Percentiles rank a stretch among this genome's conserved stretches.
phyloP scores from a whole-genome alignment of 306 rosid genomes.

The Prunus dulcis region DNA sequence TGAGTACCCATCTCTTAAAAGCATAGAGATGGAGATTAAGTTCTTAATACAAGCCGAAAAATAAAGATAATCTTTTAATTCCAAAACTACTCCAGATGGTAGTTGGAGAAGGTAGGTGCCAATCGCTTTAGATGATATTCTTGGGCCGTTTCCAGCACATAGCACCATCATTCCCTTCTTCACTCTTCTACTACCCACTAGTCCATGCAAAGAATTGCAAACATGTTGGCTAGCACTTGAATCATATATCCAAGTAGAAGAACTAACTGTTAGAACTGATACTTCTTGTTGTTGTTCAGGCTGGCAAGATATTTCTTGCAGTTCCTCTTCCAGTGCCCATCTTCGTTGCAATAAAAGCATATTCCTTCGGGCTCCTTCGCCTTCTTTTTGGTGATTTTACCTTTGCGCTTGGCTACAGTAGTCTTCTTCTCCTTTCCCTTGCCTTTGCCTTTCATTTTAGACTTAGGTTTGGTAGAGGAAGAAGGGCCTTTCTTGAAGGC shows the following conservation, averaged over 20 bases:
- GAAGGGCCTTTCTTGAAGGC: background rate
- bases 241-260: background rate
- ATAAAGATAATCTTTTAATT: background rate
- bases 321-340: background rate
- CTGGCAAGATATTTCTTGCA: background rate
- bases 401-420: background rate
- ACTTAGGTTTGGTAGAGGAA: background rate
- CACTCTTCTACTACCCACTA: background rate
- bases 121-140: background rate
- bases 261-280: background rate
- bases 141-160: background rate
- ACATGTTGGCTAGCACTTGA: background rate
- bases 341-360: background rate
- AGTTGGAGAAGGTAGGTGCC: background rate
- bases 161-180: background rate
- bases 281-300: too few relatives aligned
- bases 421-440: background rate
- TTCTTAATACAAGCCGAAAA: background rate
- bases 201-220: background rate
- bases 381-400: background rate
- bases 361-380: background rate
- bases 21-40: background rate
- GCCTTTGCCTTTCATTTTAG: background rate
- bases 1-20: background rate
- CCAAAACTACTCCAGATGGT: background rate